Evolutionary conservation across 768 basidiomycete genomes (phyloP).

Genomic region (Lenzites betulinus): DNA sequence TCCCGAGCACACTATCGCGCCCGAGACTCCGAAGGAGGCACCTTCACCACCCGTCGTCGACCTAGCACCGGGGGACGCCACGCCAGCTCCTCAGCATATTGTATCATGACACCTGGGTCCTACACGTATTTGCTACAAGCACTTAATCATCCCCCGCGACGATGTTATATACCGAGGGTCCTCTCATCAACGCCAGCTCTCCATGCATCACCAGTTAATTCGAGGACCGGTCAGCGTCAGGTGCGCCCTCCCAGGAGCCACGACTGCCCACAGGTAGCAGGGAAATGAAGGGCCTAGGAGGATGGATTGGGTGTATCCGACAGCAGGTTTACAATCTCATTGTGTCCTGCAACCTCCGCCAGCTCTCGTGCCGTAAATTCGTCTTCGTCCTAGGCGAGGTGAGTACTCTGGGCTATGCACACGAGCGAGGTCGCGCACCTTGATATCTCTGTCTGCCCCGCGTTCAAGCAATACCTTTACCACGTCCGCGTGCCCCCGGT

Average conservation of each 20-base stretch:
- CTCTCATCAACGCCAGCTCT: neutral
- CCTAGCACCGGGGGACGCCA: neutral
- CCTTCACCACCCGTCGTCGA: neutral
- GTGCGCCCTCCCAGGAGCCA: neutral
- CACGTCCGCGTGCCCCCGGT: slow-evolving; percentile 66
- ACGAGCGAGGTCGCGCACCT: slow-evolving; percentile 45
- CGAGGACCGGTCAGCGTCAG: neutral
- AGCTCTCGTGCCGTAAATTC: slow-evolving; percentile 61
- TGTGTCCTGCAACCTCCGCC: slow-evolving; percentile 58
- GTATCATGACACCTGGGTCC: neutral
- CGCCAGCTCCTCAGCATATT: neutral
- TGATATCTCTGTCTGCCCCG: slow-evolving; percentile 65
- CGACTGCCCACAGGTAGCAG: neutral
- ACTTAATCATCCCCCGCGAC: neutral
- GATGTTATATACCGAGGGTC: neutral
- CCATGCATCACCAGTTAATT: neutral
- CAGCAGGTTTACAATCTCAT: slow-evolving; percentile 49
- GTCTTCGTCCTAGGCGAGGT: slow-evolving; percentile 59
- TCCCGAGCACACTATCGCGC: neutral
- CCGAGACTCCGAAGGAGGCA: neutral
- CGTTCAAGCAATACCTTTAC: slow-evolving; percentile 59
- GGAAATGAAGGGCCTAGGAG: neutral
- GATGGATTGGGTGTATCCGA: slow-evolving; percentile 14
- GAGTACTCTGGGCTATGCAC: neutral
- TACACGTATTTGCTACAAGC: neutral